A percentile compares a stretch with the other conserved stretches of the same genome.
These are phyloP conservation scores for Mallotus japonicus DNA, from an alignment of 441 rosid species.

Conservation along the genomic window DNA sequence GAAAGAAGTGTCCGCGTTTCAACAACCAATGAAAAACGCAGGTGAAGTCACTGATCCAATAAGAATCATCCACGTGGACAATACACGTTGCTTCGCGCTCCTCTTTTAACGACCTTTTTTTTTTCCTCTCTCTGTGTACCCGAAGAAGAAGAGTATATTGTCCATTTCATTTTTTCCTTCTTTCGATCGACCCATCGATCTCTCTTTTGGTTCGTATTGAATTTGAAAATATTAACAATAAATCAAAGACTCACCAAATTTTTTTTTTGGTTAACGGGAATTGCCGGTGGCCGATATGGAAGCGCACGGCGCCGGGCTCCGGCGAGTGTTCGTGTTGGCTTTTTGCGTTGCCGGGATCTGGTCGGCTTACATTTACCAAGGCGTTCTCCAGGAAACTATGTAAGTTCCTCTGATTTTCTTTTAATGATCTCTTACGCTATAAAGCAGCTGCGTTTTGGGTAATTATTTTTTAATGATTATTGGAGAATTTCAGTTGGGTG, in stretches of 20 bases:
- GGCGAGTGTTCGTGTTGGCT: conserved; percentile 59
- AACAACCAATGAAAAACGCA: conserved; percentile 52
- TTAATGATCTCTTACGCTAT: no score
- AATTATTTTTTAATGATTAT: neutral
- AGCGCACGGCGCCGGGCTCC: conserved; percentile 64
- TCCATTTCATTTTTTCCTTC: neutral
- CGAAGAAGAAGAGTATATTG: neutral
- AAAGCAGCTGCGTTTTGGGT: no score
- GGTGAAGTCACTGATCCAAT: conserved; percentile 44
- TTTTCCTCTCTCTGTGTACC: neutral
- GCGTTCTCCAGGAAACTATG: conserved; percentile 93
- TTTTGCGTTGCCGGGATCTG: conserved; percentile 95
- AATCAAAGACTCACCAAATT: no score
- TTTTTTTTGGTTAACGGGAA: neutral
- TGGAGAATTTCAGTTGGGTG: no score
- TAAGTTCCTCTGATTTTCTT: conserved; percentile 32
- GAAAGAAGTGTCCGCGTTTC: conserved; percentile 23
- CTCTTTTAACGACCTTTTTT: neutral
- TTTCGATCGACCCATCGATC: neutral
- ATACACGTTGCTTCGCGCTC: conserved; percentile 52
- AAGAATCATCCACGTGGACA: conserved; percentile 49
- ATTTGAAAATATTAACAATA: no score
- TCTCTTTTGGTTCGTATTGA: neutral
- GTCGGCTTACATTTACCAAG: conserved; percentile 96
- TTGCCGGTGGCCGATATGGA: conserved; percentile 49